These are phyloP conservation scores for Cunninghamia lanceolata DNA, from an alignment of 75 land plant species.

Conservation along the genomic window DNA sequence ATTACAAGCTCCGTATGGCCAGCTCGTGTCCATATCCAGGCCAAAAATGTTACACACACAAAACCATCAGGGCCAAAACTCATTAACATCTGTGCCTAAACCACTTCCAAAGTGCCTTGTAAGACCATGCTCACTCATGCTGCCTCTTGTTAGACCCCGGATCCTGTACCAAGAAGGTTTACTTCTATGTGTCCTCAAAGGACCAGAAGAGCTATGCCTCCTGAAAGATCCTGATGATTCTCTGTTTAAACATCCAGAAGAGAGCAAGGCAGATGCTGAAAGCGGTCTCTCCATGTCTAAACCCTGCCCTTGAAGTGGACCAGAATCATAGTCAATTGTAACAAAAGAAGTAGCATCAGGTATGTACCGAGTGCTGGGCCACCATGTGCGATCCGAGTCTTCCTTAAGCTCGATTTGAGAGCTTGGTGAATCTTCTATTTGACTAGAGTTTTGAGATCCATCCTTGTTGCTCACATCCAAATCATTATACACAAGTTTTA, in stretches of 20 bases:
- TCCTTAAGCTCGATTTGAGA: conserved; percentile 39
- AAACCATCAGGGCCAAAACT: conserved; percentile 5
- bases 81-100: conserved; percentile 11
- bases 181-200: conserved; percentile 45
- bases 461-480: conserved; percentile 50
- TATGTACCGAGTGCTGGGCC: conserved; percentile 37
- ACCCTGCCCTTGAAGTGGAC: conserved; percentile 41
- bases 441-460: conserved; percentile 29
- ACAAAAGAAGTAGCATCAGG: conserved; percentile 57
- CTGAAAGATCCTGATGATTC: conserved; percentile 25
- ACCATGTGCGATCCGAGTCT: conserved; percentile 44
- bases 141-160: conserved; percentile 27
- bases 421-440: conserved; percentile 39
- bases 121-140: conserved; percentile 72
- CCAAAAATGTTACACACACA: neutral
- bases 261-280: conserved; percentile 45
- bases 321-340: conserved; percentile 85
- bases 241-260: conserved; percentile 21
- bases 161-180: conserved; percentile 43
- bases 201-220: conserved; percentile 56
- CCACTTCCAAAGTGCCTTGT: conserved; percentile 22
- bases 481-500: conserved; percentile 84
- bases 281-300: conserved; percentile 35
- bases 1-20: neutral
- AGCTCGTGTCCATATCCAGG: conserved; percentile 3